These are phyloP conservation scores for Chrysoporthe austroafricana DNA, from an alignment of 2,329 filamentous ascomycete species.

Conservation along the genomic window DNA sequence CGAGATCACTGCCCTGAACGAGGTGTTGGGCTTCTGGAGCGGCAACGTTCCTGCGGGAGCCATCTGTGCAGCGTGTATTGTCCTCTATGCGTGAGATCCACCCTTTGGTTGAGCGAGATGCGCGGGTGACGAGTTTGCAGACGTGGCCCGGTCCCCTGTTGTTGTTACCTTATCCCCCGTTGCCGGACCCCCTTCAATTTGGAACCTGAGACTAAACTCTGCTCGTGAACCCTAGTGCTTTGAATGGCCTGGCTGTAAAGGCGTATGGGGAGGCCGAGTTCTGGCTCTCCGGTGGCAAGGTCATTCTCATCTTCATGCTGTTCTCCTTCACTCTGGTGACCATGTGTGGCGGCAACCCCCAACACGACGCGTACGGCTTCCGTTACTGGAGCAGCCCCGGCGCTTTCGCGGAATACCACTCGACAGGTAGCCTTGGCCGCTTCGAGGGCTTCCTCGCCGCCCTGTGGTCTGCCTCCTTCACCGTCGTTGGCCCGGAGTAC, in stretches of 20 bases:
- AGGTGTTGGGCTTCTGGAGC: constrained; percentile 51
- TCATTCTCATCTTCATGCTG: constrained; percentile 68
- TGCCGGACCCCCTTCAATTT: constrained; percentile 4
- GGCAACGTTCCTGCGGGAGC: constrained; percentile 49
- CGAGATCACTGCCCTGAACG: constrained; percentile 45
- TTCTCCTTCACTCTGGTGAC: constrained; percentile 79
- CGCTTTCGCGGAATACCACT: constrained; percentile 63
- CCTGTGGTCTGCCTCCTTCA: constrained; percentile 66
- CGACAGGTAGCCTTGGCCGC: constrained; percentile 63
- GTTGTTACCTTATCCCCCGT: not conserved
- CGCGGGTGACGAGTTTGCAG: not conserved
- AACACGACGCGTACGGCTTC: constrained; percentile 71
- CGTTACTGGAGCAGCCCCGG: constrained; percentile 68
- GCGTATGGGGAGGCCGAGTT: constrained; percentile 76
- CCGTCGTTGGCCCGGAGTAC: constrained; percentile 69
- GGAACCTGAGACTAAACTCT: constrained; percentile 33
- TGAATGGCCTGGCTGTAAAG: constrained; percentile 69
- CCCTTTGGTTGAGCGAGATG: not conserved
- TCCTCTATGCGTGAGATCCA: constrained; percentile 58
- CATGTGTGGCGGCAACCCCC: constrained; percentile 78
- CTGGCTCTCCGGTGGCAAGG: constrained; percentile 65
- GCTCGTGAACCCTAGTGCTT: constrained; percentile 42
- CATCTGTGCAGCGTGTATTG: constrained; percentile 59
- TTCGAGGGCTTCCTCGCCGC: constrained; percentile 73
- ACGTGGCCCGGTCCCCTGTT: constrained; percentile 1